These are phyloP conservation scores for Acorus gramineus DNA, from an alignment of 106 monocot species.

Conservation along the genomic window DNA sequence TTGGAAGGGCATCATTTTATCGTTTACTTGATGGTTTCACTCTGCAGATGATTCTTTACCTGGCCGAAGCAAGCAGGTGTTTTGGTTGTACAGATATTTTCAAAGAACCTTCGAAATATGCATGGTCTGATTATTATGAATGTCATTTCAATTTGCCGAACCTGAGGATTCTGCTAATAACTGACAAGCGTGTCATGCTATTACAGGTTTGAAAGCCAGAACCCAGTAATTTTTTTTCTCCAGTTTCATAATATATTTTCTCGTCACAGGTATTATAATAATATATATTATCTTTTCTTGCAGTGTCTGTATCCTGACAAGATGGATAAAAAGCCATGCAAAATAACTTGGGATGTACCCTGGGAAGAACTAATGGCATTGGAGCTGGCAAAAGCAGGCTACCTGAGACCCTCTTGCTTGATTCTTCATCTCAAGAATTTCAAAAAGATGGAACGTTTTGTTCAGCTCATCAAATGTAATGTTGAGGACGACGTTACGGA, in stretches of 20 bases:
- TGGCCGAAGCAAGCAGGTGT: slow-evolving; percentile 90
- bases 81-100: slow-evolving; percentile 92
- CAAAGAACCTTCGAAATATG: slow-evolving; percentile 96
- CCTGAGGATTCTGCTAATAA: slow-evolving; percentile 78
- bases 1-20: too few relatives aligned
- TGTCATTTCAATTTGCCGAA: slow-evolving; percentile 71
- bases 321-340: slow-evolving; percentile 76
- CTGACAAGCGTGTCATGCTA: slow-evolving; percentile 84
- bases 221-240: background rate
- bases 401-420: slow-evolving; percentile 63
- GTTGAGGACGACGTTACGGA: slow-evolving; percentile 36
- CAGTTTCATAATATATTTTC: background rate
- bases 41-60: slow-evolving; percentile 88
- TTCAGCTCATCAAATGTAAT: slow-evolving; percentile 70
- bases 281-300: background rate
- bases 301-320: slow-evolving; percentile 62
- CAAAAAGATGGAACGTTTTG: slow-evolving; percentile 60
- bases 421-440: slow-evolving; percentile 93
- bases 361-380: slow-evolving; percentile 86
- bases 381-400: slow-evolving; percentile 87
- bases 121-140: slow-evolving; percentile 97
- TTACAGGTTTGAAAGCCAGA: slow-evolving; percentile 48
- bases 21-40: too few relatives aligned
- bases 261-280: background rate
- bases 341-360: slow-evolving; percentile 88